phyloP scores from a whole-genome alignment of 805 yeast species.

The Zygosaccharomyces bisporus region DNA sequence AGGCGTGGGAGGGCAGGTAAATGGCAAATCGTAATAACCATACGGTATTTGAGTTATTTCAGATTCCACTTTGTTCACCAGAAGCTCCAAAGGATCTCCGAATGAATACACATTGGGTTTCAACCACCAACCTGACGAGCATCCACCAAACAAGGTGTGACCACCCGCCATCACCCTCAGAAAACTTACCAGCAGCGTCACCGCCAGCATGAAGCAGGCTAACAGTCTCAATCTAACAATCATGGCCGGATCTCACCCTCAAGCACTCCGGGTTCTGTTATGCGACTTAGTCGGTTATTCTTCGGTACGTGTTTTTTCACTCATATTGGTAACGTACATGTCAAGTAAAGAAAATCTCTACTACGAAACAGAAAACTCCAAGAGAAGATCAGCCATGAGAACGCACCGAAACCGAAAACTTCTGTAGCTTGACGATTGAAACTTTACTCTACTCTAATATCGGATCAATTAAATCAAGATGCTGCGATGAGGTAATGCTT shows the following conservation, averaged over 20 bases:
- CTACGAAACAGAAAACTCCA: not conserved
- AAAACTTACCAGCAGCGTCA: constrained; percentile 7
- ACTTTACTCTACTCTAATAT: too few species aligned
- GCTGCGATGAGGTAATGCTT: too few species aligned
- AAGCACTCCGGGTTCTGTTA: not conserved
- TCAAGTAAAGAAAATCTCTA: not conserved
- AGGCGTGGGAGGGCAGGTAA: constrained; percentile 66
- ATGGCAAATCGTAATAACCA: constrained; percentile 72
- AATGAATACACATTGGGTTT: constrained; percentile 37
- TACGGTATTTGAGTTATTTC: constrained; percentile 69
- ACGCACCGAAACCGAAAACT: too few species aligned
- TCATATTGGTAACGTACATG: not conserved
- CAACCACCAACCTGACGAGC: constrained; percentile 24
- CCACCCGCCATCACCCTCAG: constrained; percentile 6
- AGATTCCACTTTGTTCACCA: constrained; percentile 76
- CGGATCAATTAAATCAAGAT: too few species aligned
- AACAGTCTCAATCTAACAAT: constrained; percentile 9
- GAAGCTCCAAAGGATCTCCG: constrained; percentile 63
- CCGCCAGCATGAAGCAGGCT: constrained; percentile 6
- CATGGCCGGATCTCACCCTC: constrained; percentile 5
- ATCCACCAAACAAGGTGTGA: not conserved
- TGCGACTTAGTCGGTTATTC: not conserved
- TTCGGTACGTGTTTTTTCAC: not conserved
- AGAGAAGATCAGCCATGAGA: not conserved
- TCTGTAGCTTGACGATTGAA: too few species aligned